These are phyloP conservation scores for Fraxinus baroniana DNA, from an alignment of 305 asterid species.

Conservation along the genomic window DNA sequence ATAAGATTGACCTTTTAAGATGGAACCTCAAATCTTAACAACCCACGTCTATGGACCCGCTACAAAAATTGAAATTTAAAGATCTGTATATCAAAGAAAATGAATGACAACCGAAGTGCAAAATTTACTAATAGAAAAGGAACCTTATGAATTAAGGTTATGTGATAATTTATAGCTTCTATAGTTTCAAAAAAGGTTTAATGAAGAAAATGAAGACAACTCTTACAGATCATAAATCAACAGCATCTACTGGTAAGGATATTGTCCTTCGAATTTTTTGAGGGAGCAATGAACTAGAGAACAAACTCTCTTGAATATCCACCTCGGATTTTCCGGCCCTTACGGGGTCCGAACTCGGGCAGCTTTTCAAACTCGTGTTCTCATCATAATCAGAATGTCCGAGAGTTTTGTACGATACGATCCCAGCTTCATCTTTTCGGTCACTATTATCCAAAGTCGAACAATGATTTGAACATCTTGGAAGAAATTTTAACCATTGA, in stretches of 20 bases:
- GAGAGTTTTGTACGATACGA: neutral
- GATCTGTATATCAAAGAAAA: neutral
- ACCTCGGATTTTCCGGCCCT: neutral
- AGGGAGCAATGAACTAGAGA: conserved; percentile 51
- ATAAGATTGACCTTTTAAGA: no score
- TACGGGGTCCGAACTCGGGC: neutral
- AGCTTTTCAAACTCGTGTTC: neutral
- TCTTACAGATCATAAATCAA: conserved; percentile 40
- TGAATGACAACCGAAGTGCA: neutral
- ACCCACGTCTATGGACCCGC: neutral
- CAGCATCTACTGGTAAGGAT: conserved; percentile 70
- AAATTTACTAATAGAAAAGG: neutral
- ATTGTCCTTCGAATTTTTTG: conserved; percentile 54
- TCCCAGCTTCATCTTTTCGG: neutral
- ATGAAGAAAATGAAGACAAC: neutral
- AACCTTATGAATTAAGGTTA: neutral
- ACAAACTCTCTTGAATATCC: conserved; percentile 23
- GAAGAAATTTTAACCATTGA: conserved; percentile 30
- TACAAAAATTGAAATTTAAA: neutral
- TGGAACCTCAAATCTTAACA: no score
- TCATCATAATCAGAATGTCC: neutral
- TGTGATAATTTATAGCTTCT: neutral
- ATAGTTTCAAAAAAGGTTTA: neutral
- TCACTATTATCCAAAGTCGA: conserved; percentile 8
- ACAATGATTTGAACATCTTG: conserved; percentile 12